phyloP scores from a whole-genome alignment of 768 basidiomycete species.

The Pholiota molesta region DNA sequence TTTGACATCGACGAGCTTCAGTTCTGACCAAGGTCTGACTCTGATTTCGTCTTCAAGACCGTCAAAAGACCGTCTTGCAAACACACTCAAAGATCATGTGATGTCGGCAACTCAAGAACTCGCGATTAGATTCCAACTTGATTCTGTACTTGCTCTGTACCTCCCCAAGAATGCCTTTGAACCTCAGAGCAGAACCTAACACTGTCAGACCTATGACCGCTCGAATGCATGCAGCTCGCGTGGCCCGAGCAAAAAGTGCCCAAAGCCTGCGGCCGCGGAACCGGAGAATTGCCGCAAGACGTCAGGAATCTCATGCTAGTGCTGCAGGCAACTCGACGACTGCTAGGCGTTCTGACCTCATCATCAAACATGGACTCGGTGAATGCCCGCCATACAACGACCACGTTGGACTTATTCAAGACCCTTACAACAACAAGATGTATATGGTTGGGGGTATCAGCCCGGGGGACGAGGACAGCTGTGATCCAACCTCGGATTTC shows the following conservation, averaged over 20 bases:
- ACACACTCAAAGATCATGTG: no score
- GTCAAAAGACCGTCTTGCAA: no score
- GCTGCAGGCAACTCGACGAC: no score
- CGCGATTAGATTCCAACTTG: no score
- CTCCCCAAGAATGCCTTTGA: no score
- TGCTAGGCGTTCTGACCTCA: background rate
- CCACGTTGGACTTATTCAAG: background rate
- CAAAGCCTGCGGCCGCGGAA: background rate
- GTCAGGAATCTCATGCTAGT: no score
- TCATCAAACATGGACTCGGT: background rate
- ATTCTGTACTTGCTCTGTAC: no score
- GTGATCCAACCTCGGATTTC: background rate
- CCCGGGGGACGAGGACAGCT: background rate
- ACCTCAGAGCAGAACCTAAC: no score
- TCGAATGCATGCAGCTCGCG: background rate
- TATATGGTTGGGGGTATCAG: background rate
- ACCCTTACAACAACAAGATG: background rate
- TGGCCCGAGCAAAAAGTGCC: background rate
- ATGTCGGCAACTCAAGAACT: no score
- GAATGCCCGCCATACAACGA: background rate
- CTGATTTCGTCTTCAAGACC: no score
- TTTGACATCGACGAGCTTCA: no score
- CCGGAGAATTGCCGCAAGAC: background rate
- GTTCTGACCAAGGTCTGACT: no score
- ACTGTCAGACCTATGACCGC: background rate